phyloP scores from a whole-genome alignment of 83 land plant genomes.

The Diphasiastrum complanatum region DNA sequence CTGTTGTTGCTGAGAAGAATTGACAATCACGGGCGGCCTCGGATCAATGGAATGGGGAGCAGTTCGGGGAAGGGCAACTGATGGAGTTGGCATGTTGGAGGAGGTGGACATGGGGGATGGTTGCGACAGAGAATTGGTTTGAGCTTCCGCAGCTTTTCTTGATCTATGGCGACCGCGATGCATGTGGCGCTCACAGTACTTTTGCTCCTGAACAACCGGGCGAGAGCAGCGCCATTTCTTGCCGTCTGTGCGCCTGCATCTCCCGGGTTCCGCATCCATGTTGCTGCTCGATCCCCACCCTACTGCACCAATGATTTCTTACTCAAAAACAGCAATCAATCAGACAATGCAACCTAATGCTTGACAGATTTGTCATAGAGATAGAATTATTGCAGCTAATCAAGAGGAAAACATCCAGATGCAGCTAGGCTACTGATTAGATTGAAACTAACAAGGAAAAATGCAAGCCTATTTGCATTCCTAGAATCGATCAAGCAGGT shows the following conservation, averaged over 20 bases:
- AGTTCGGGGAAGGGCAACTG: too few relatives aligned
- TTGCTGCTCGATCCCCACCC: constrained; percentile 18
- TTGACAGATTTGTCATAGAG: neutral
- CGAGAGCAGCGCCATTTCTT: constrained; percentile 29
- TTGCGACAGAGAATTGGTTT: constrained; percentile 3
- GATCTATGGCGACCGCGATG: constrained; percentile 21
- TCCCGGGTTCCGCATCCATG: constrained; percentile 25
- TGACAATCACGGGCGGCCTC: neutral
- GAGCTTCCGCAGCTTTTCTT: constrained; percentile 8
- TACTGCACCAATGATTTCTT: neutral
- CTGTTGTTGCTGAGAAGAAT: neutral
- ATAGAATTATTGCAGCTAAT: neutral
- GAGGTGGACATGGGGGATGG: neutral
- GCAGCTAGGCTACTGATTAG: neutral
- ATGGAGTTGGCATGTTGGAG: neutral
- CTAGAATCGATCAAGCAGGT: too few relatives aligned
- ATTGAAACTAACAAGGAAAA: too few relatives aligned
- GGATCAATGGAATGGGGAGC: too few relatives aligned
- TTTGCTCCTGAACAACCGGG: constrained; percentile 24
- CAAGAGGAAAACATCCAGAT: neutral
- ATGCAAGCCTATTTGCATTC: too few relatives aligned
- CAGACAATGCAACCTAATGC: neutral
- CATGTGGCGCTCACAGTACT: constrained; percentile 25
- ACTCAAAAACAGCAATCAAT: neutral
- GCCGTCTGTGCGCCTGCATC: constrained; percentile 26